Evolutionary conservation across 257 asterid genomes (phyloP).

Genomic region (Solanum sparsipilum): DNA sequence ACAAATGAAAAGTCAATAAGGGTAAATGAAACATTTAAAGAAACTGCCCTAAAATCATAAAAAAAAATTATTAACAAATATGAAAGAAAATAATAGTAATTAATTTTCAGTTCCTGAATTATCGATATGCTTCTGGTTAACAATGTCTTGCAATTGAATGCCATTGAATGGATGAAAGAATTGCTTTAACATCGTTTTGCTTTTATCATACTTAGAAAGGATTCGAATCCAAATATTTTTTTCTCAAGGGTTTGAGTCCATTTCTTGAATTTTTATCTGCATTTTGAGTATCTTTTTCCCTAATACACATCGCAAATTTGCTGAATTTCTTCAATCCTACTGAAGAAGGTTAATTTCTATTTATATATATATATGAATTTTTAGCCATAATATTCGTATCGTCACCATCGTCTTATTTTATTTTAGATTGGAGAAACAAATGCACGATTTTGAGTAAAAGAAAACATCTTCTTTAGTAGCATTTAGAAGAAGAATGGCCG

Average conservation of each 20-base stretch:
- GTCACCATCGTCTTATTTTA: not conserved
- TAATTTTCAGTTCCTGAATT: not conserved
- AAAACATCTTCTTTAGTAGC: not conserved
- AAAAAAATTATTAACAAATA: not conserved
- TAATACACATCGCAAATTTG: not conserved
- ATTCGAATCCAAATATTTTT: not conserved
- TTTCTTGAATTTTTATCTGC: not conserved
- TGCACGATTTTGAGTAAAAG: not conserved
- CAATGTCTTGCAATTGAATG: not conserved
- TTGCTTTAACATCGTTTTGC: slow-evolving; percentile 5
- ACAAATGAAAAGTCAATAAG: not conserved
- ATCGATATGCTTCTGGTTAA: slow-evolving; percentile 2
- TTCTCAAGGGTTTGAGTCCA: not conserved
- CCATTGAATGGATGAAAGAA: slow-evolving; percentile 5
- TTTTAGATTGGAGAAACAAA: not conserved
- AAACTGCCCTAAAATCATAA: not conserved
- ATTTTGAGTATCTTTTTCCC: not conserved
- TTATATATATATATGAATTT: not conserved
- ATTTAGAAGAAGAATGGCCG: not conserved
- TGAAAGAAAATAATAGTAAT: not conserved
- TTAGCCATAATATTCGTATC: not conserved
- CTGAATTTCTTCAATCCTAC: not conserved
- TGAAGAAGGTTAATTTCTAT: not conserved
- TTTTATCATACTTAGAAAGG: not conserved
- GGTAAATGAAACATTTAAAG: not conserved